Evolutionary conservation across 106 monocot species (phyloP).

Genomic region (Ottelia alismoides): DNA sequence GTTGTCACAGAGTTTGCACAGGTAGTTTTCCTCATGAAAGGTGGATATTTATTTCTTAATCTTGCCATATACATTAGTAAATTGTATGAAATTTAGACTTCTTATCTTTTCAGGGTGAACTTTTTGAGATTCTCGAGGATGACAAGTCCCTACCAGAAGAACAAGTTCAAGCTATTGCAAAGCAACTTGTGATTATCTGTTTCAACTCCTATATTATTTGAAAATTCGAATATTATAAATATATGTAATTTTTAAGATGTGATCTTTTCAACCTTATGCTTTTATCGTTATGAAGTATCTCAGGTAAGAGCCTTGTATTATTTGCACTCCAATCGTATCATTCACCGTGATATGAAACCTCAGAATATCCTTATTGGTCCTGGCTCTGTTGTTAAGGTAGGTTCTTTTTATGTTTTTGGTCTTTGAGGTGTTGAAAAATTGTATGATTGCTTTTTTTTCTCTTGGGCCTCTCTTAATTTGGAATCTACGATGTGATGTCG

Average conservation of each 20-base stretch:
- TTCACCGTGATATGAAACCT: constrained; percentile 99
- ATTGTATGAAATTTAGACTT: not conserved
- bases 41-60: too few species aligned
- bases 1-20: constrained; percentile 99
- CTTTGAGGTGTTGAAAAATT: too few species aligned
- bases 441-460: too few species aligned
- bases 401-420: too few species aligned
- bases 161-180: constrained; percentile 96
- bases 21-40: too few species aligned
- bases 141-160: constrained; percentile 95
- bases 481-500: too few species aligned
- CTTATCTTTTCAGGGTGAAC: constrained; percentile 62
- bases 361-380: constrained; percentile 94
- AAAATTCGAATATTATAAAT: too few species aligned
- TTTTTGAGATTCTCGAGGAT: constrained; percentile 97
- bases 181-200: constrained; percentile 55
- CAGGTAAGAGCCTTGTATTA: constrained; percentile 94
- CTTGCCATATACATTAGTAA: too few species aligned
- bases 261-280: too few species aligned
- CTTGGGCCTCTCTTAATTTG: too few species aligned
- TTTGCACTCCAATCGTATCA: constrained; percentile 96
- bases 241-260: too few species aligned
- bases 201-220: too few species aligned
- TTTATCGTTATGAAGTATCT: not conserved
- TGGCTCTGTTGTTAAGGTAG: constrained; percentile 95